Base-by-base conservation (phyloP, 371 early-diverging fungal genomes). In the Rhizopus microsporus region DNA sequence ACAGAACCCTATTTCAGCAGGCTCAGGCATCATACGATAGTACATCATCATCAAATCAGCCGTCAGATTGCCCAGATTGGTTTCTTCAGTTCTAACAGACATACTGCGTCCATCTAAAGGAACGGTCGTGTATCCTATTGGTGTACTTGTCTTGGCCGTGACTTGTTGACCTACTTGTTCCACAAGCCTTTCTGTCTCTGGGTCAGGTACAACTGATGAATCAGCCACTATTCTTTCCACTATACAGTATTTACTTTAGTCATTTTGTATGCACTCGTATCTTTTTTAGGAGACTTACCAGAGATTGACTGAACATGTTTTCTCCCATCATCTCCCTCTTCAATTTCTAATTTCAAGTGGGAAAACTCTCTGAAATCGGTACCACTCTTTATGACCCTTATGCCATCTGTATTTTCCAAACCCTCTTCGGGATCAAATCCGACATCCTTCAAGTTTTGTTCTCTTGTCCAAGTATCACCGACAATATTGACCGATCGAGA, bases 291-390 rank as follows among this genome's bases (percentile, higher is more conserved):
- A 23, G 29, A 7, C 38, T 62, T 65, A 74, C 67, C 73, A 54
- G 69, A 57, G 39, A 73, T 57, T 2, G 39, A 23, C 16, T 63
- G 39, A 7, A 79, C 65, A 5, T 42, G 53, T n/a, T 67, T 60
- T n/a, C 53, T 60, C 4, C 62, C 72, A 15, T 46, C 16, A 13
- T 54, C 59, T 31, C 63, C 57, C 2, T 16, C 35, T 1, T 63
- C 60, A 9, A 83, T 51, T 3, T 67, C 61, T 8, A 81, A 48
- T 8, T 68, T 64, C 10, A 85, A 57, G 13, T 71, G 62, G 44
- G 77, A 79, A 17, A 86, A 67, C 47, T 83, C 83, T 51, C 85
- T 75, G 56, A 87, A 86, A 59, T 87, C 88, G 0, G 85, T 84
- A 12, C 88, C 87, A 53, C 81, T 79, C 63, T 86, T 87, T 33